Evolutionary conservation across 1,284 basidiomycete genomes (phyloP), one percentile per base, ranked within the genome.

Genomic region (Cerrena zonata): DNA sequence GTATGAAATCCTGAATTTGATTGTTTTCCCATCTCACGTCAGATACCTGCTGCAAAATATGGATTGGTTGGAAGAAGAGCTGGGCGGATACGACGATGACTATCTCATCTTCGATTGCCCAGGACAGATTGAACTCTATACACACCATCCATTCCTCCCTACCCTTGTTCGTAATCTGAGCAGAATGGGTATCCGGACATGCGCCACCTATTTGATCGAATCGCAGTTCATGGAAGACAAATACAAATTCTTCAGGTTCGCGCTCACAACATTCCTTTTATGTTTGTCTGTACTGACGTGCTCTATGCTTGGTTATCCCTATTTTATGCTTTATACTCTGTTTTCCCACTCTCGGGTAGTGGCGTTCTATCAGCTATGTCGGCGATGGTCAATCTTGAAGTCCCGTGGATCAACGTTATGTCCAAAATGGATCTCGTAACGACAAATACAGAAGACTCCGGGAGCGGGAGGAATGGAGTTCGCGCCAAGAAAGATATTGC

Each of bases 221-320:
- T 94, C 91, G 1, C 96, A 99, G 61, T 97, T 97, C 70, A 97
- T 97, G 89, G 94, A 97, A 70, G 96, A 99, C 72, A 89, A 90
- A 62, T 90, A 94, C 65, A 99, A 99, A 65, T 99, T 94, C 71
- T 99, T 99, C 69, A 87, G 86, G 87, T 85, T 49, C 27, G 66
- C 51, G 41, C 27, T 54, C 5, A 7, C 15, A 25, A 24, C 40
- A 45, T 26, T 48, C 15, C 47, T 5, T 25, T 40, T 46, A 34
- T 39, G 43, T 46, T 41, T 18, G 12, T 37, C 42, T 38, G 41
- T 13, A 36, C 54, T 34, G 30, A 7, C 15, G 30, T n/a, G n/a
- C n/a, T n/a, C n/a, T n/a, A n/a, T n/a, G n/a, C 7, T 7, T 34
- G 24, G 26, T 50, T 27, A 36, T 37, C 39, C 38, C 27, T 5